Base-by-base conservation (phyloP, 352 stramenopile species). In the Aphanomyces euteiches region DNA sequence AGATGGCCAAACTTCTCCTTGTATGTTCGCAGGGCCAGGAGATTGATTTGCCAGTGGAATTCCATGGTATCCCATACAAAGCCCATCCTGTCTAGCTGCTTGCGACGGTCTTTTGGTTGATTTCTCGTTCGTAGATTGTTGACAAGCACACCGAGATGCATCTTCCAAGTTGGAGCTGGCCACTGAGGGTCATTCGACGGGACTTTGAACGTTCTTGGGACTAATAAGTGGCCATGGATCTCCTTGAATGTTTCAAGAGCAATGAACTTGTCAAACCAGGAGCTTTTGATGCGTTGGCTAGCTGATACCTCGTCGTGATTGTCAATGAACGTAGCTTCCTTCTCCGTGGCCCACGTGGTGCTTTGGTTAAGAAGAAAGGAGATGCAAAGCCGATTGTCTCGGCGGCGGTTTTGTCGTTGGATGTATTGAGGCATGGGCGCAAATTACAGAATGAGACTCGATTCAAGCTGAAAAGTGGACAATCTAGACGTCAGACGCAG, bases 171-270 rank as follows among this genome's bases (percentile, higher is more conserved):
- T 34, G 17, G 7, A 15, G 43, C 38, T 15, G 60, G 60, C 60
- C 60, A 67, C 39, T 19, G 17, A 10, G n/a, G 13, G 10, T 19
- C 15, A 3, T 28, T 34, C 12, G 19, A 37, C 19, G 60, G 60
- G 0, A 67, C 60, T 8, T 54, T 41, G 21, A 67, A 67, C 43
- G 60, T 12, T 10, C 7, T 12, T 15, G 60, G 60, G 17, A 67
- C 60, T 17, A 56, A 41, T 13, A 67, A 15, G 28, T 67, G 60
- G 13, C 37, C n/a, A 15, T 57, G 47, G 13, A 67, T 7, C 37
- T 12, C 21, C 7, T 67, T 37, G 37, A 57, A 67, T 17, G 0
- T 57, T 13, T 10, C 17, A 13, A 67, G 47, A 28, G 60, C 60
- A 15, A 12, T 34, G 1, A 67, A 36, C 12, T 67, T 67, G 17